Percentiles rank a stretch among this genome's conserved stretches.
Evolutionary conservation across 345 rosid species (phyloP).

Genomic region (Syzygium oleosum): DNA sequence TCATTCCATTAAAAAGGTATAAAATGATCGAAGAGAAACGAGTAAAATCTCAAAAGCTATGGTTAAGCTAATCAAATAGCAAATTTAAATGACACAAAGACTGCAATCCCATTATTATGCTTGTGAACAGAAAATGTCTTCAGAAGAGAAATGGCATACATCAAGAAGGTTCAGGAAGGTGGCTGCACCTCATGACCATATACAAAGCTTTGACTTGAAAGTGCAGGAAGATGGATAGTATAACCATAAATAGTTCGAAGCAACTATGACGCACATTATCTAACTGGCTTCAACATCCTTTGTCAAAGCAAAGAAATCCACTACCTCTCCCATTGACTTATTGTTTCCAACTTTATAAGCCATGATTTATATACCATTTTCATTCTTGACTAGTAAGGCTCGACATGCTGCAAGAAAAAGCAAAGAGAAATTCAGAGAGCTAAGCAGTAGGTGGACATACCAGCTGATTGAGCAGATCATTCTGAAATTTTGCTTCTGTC

Average conservation of each 20-base stretch:
- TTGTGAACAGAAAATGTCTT: background rate
- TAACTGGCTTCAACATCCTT: background rate
- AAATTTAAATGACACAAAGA: background rate
- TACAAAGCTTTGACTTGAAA: background rate
- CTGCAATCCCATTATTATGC: background rate
- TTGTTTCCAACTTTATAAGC: background rate
- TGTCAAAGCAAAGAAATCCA: background rate
- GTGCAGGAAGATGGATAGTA: background rate
- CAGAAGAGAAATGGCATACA: background rate
- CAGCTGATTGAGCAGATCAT: constrained; percentile 70
- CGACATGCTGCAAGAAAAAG: background rate
- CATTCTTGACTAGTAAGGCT: background rate
- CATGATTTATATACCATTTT: background rate
- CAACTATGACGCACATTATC: background rate
- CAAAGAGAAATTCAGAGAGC: background rate
- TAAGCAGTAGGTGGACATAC: constrained; percentile 16
- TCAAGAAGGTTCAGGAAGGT: background rate
- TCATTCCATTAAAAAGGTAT: background rate
- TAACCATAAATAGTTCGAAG: background rate
- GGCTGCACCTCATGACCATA: background rate
- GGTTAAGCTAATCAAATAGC: background rate
- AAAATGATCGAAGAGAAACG: background rate
- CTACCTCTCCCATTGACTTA: background rate
- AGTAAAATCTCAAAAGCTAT: background rate
- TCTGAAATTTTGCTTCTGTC: constrained; percentile 73